Base-by-base conservation (phyloP, 2,329 filamentous ascomycete genomes). In the Colletotrichum sublineola region DNA sequence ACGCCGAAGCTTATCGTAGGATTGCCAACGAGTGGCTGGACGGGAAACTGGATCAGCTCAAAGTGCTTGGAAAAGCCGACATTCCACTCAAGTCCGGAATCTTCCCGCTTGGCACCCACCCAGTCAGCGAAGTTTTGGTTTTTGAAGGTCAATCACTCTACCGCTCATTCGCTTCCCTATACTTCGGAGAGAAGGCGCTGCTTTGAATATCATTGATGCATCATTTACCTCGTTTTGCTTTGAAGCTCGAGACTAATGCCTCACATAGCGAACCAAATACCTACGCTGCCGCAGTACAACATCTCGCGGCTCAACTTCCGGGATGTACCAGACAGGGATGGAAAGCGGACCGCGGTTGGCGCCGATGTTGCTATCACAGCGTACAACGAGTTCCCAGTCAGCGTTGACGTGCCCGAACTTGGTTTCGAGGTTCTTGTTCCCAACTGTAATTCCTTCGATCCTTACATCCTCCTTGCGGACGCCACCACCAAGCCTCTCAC, bases 1-100 rank as follows among this genome's bases (percentile, higher is more conserved):
- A 95, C 77, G 84, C 94, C 18, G 90, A 95, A 67, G 92, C 91
- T 7, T 90, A 98, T 76, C 91, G 94, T 72, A 88, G 88, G 71
- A 88, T 98, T 74, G 94, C 94, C 58, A 94, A 96, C 80, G 93
- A 97, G 80, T 98, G 94, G 91, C 84, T 99, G 73, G 91, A 93
- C 66, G 95, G 95, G 50, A 91, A 90, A 66, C 84, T 98, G 70
- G 88, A 90, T 14, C 86, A 88, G 68, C 83, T 99, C 69, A 90
- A 88, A 73, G 84, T 98, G 18, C 87, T 91, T 67, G 96, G 93
- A 55, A 92, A 92, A 77, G 92, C 94, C 36, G 85, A 91, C 50
- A 85, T 98, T 48, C 87, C 87, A 42, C 82, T 98, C 68, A 94
- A 91, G 80, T 93, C 95, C 58, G 96, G 96, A 33, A 82, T 97